These are phyloP conservation scores for Silene uniflora DNA, from an alignment of 148 eudicot genomes.

Conservation along the genomic window DNA sequence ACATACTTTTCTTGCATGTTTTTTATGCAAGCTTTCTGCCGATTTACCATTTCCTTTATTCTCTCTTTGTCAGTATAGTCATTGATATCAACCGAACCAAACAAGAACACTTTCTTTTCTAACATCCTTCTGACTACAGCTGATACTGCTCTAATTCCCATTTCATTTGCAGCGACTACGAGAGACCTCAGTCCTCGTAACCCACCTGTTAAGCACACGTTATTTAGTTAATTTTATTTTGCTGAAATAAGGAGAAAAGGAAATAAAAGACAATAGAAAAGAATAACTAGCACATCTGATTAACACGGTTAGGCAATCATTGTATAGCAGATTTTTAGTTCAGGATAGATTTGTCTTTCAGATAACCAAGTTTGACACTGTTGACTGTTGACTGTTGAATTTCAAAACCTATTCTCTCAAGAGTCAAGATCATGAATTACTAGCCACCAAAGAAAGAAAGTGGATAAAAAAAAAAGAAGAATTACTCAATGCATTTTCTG, in stretches of 20 bases:
- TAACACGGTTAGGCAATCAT: too few relatives aligned
- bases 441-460: not conserved
- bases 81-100: slow-evolving; percentile 56
- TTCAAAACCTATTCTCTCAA: not conserved
- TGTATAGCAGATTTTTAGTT: not conserved
- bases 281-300: not conserved
- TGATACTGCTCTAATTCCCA: slow-evolving; percentile 43
- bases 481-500: not conserved
- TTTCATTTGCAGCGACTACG: slow-evolving; percentile 50
- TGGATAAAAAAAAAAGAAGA: not conserved
- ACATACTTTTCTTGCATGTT: slow-evolving; percentile 60
- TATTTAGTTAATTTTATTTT: slow-evolving; percentile 12
- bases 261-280: not conserved
- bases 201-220: slow-evolving; percentile 46
- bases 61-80: slow-evolving; percentile 60
- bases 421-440: not conserved
- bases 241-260: not conserved
- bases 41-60: slow-evolving; percentile 51
- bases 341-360: not conserved
- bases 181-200: slow-evolving; percentile 50
- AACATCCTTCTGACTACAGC: slow-evolving; percentile 60
- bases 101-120: slow-evolving; percentile 61
- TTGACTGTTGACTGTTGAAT: too few relatives aligned
- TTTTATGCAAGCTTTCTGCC: slow-evolving; percentile 58
- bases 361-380: not conserved